phyloP scores from a whole-genome alignment of 495 filamentous ascomycete genomes.

The Zalerion maritima region DNA sequence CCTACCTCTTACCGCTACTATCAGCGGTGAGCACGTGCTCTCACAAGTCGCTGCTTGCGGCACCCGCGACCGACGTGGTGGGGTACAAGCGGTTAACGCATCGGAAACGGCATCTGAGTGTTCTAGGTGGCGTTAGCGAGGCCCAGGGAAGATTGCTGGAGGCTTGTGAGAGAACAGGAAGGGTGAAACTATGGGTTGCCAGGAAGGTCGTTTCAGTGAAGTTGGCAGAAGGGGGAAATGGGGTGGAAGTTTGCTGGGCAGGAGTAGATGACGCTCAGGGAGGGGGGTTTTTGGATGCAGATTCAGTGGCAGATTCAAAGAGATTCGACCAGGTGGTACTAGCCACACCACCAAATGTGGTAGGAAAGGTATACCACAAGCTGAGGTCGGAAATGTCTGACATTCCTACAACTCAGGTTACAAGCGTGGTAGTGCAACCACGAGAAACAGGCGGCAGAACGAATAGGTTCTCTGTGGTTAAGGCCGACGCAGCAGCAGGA shows the following conservation, averaged over 20 bases:
- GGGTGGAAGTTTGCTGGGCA: background rate
- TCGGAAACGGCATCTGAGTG: constrained; percentile 32
- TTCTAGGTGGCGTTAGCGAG: constrained; percentile 28
- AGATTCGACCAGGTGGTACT: constrained; percentile 30
- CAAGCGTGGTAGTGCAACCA: constrained; percentile 17
- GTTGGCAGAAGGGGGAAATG: background rate
- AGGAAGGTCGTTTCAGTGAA: constrained; percentile 7
- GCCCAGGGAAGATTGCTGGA: constrained; percentile 29
- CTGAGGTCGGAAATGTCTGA: constrained; percentile 17
- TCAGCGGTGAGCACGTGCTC: constrained; percentile 38
- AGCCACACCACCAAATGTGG: constrained; percentile 30
- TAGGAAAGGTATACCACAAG: constrained; percentile 26
- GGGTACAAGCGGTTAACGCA: constrained; percentile 30
- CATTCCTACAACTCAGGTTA: constrained; percentile 28
- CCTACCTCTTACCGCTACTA: constrained; percentile 38
- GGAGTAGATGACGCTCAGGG: constrained; percentile 3
- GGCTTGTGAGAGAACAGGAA: constrained; percentile 14
- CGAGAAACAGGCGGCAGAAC: too few relatives aligned
- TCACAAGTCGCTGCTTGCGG: constrained; percentile 32
- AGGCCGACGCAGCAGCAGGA: constrained; percentile 18
- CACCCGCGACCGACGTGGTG: constrained; percentile 34
- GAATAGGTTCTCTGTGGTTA: too few relatives aligned
- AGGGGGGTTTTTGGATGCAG: constrained; percentile 2
- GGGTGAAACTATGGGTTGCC: constrained; percentile 6
- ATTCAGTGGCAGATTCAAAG: background rate